A percentile compares a stretch with the other conserved stretches of the same genome.
Evolutionary conservation across 2,329 filamentous ascomycete species (phyloP).

Genomic region (Orbilia oligospora): DNA sequence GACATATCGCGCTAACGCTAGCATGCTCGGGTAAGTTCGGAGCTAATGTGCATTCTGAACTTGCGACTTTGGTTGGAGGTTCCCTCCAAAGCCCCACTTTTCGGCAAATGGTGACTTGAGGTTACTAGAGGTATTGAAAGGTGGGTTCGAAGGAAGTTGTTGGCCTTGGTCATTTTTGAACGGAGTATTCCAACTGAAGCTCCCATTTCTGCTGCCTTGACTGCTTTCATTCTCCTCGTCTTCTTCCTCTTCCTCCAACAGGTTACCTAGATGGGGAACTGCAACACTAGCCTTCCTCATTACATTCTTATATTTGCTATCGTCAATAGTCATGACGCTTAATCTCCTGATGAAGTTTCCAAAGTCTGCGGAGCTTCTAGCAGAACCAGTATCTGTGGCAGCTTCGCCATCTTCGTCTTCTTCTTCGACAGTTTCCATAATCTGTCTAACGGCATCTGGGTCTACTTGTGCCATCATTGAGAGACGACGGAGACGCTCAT

Average conservation of each 20-base stretch:
- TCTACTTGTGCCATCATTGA: slow-evolving; percentile 57
- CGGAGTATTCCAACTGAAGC: slow-evolving; percentile 47
- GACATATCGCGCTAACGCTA: too few relatives aligned
- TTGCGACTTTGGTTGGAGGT: slow-evolving; percentile 26
- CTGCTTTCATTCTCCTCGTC: slow-evolving; percentile 28
- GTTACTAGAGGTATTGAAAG: slow-evolving; percentile 36
- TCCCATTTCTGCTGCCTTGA: slow-evolving; percentile 40
- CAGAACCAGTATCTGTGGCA: slow-evolving; percentile 17
- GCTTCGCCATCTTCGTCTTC: slow-evolving; percentile 43
- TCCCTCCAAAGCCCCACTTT: slow-evolving; percentile 52
- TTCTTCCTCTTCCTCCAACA: slow-evolving; percentile 54
- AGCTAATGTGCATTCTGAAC: slow-evolving; percentile 44
- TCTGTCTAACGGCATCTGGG: slow-evolving; percentile 41
- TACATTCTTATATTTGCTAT: slow-evolving; percentile 47
- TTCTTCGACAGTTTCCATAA: slow-evolving; percentile 58
- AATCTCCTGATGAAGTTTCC: slow-evolving; percentile 48
- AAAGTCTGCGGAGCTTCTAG: slow-evolving; percentile 49
- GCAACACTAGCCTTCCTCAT: slow-evolving; percentile 50
- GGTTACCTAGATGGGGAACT: slow-evolving; percentile 25
- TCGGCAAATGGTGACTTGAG: slow-evolving; percentile 50
- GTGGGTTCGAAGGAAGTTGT: slow-evolving; percentile 22
- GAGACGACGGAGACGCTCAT: slow-evolving; percentile 59
- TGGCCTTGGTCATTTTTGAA: slow-evolving; percentile 42
- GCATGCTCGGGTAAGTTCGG: too few relatives aligned
- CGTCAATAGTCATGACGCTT: slow-evolving; percentile 53